phyloP scores from a whole-genome alignment of 805 yeast species.

The Cyberlindnera americana region DNA sequence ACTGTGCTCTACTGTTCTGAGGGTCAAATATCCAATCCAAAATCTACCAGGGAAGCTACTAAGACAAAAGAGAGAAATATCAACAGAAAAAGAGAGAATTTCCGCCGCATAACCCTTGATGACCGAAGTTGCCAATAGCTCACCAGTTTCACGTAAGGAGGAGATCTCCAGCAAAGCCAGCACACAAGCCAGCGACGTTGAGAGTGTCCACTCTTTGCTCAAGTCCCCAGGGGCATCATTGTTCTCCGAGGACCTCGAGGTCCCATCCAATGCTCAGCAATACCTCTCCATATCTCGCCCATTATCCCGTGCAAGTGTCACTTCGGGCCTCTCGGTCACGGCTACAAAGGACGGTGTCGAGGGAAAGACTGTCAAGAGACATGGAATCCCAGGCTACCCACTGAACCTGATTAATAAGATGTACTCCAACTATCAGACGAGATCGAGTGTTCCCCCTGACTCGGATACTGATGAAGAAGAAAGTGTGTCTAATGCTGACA shows the following conservation, averaged over 20 bases:
- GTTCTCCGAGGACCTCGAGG: constrained; percentile 13
- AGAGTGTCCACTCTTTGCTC: constrained; percentile 12
- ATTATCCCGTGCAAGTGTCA: constrained; percentile 55
- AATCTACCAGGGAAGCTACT: too few species aligned
- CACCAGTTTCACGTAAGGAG: constrained; percentile 4
- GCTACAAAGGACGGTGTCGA: constrained; percentile 75
- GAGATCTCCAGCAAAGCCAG: not conserved
- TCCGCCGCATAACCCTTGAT: too few species aligned
- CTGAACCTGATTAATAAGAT: constrained; percentile 34
- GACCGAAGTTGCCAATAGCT: constrained; percentile 11
- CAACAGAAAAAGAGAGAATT: too few species aligned
- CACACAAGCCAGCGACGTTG: constrained; percentile 8
- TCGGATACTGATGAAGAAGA: constrained; percentile 7
- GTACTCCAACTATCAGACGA: constrained; percentile 26
- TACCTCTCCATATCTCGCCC: constrained; percentile 45
- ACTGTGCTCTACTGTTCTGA: too few species aligned
- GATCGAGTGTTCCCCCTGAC: constrained; percentile 4
- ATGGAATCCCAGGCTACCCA: constrained; percentile 38
- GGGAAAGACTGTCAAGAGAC: constrained; percentile 52
- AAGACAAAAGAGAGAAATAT: too few species aligned
- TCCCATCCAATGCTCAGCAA: constrained; percentile 8
- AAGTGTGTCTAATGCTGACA: constrained; percentile 11
- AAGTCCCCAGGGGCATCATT: constrained; percentile 11
- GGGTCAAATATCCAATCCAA: too few species aligned
- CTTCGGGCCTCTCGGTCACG: constrained; percentile 67